Evolutionary conservation across 768 basidiomycete genomes (phyloP).

Genomic region (Phylloporus scabripes): DNA sequence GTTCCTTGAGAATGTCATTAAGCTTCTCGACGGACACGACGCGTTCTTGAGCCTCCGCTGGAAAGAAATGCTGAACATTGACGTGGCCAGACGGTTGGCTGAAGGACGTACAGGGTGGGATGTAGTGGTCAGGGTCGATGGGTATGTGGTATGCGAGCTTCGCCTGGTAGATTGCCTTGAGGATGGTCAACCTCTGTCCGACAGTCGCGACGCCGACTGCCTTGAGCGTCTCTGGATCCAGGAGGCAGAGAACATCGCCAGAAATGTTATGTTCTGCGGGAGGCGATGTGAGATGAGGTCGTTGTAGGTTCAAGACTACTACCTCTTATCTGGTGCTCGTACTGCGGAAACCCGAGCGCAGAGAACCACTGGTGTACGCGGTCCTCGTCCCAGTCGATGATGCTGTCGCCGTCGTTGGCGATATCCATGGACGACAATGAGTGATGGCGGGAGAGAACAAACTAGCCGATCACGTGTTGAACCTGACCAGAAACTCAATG

Average conservation of each 20-base stretch:
- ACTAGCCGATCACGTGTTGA: constrained; percentile 16
- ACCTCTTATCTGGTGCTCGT: constrained; percentile 81
- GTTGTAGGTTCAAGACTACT: not conserved
- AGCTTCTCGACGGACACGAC: constrained; percentile 60
- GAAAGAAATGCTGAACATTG: not conserved
- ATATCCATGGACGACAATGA: constrained; percentile 24
- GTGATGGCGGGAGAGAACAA: constrained; percentile 6
- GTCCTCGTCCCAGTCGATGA: constrained; percentile 65
- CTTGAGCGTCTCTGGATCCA: constrained; percentile 81
- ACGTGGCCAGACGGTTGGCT: not conserved
- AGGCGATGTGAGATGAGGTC: constrained; percentile 4
- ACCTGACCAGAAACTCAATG: constrained; percentile 35
- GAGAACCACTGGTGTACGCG: constrained; percentile 79
- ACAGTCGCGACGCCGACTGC: constrained; percentile 84
- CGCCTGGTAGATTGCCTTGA: constrained; percentile 86
- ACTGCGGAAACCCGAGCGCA: constrained; percentile 77
- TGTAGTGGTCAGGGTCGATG: constrained; percentile 78
- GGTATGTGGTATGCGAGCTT: constrained; percentile 82
- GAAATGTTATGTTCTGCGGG: constrained; percentile 80
- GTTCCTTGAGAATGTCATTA: constrained; percentile 62
- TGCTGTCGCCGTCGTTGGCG: constrained; percentile 29
- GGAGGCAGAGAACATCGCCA: constrained; percentile 80
- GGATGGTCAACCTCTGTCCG: constrained; percentile 86
- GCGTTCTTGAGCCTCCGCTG: constrained; percentile 58
- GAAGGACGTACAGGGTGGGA: constrained; percentile 73